phyloP scores from a whole-genome alignment of 2,329 filamentous ascomycete species.

The Xylaria arbuscula region DNA sequence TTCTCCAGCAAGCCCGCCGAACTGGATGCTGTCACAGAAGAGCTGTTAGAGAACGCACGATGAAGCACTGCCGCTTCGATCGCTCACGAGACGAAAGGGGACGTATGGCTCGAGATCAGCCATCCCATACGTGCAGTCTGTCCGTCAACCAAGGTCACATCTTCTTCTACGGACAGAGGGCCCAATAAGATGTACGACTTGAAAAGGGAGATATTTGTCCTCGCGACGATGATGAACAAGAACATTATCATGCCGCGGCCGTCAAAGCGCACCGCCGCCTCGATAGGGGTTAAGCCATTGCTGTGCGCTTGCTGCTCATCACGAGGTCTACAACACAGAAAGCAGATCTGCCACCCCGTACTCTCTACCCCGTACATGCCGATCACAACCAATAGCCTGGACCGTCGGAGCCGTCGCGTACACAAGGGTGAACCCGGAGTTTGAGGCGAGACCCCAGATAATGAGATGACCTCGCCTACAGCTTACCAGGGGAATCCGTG shows the following conservation, averaged over 20 bases:
- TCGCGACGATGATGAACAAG: constrained; percentile 68
- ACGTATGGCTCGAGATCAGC: constrained; percentile 93
- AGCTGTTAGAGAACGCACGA: constrained; percentile 43
- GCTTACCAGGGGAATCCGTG: constrained; percentile 79
- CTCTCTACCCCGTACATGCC: constrained; percentile 69
- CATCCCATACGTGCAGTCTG: constrained; percentile 85
- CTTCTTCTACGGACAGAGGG: constrained; percentile 97
- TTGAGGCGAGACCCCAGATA: constrained; percentile 67
- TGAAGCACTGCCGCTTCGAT: constrained; percentile 79
- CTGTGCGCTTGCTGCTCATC: constrained; percentile 81
- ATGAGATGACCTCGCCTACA: constrained; percentile 59
- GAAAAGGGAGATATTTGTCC: too few species aligned
- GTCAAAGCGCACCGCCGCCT: constrained; percentile 78
- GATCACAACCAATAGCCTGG: constrained; percentile 58
- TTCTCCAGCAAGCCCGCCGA: constrained; percentile 32
- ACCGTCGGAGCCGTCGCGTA: too few species aligned
- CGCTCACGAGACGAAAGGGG: constrained; percentile 81
- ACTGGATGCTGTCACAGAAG: constrained; percentile 76
- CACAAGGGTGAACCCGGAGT: constrained; percentile 88
- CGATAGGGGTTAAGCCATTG: constrained; percentile 91
- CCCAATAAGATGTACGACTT: constrained; percentile 49
- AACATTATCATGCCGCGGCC: constrained; percentile 85
- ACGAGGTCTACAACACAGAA: constrained; percentile 89
- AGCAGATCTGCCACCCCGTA: constrained; percentile 68
- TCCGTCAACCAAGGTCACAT: constrained; percentile 91